phyloP scores from a whole-genome alignment of 106 monocot genomes.

The Dendrobium nobile region DNA sequence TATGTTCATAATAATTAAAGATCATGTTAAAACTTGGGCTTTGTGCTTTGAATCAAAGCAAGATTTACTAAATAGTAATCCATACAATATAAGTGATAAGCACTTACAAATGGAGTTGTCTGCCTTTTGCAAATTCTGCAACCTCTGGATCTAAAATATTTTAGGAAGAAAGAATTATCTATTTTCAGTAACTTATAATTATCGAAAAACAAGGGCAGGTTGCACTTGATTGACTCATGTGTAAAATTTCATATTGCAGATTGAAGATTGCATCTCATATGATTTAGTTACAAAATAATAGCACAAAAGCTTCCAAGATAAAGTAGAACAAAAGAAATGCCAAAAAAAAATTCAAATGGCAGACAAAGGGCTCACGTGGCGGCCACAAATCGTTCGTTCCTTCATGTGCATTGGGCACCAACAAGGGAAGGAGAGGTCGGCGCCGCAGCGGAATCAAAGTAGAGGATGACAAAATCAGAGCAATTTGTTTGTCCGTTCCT shows the following conservation, averaged over 20 bases:
- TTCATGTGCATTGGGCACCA: too few species aligned
- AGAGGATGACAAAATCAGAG: too few species aligned
- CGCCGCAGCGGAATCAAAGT: too few species aligned
- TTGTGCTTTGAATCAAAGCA: not conserved
- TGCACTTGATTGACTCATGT: not conserved
- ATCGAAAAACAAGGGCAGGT: not conserved
- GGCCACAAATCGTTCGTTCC: too few species aligned
- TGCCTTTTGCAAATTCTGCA: conserved; percentile 70
- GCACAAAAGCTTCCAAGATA: too few species aligned
- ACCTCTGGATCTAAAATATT: conserved; percentile 68
- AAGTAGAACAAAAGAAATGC: too few species aligned
- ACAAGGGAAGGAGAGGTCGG: too few species aligned
- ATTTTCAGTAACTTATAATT: not conserved
- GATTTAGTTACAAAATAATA: too few species aligned
- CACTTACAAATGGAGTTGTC: conserved; percentile 85
- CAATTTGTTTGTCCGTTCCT: too few species aligned
- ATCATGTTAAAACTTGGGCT: not conserved
- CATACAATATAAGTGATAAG: not conserved
- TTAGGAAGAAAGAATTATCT: not conserved
- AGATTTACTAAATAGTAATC: not conserved
- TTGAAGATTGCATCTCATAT: not conserved
- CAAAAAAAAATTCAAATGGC: too few species aligned
- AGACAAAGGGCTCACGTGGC: too few species aligned
- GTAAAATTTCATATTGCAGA: conserved; percentile 1
- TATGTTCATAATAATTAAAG: not conserved